Evolutionary conservation across 257 asterid species (phyloP).

Genomic region (Gardenia jasminoides): DNA sequence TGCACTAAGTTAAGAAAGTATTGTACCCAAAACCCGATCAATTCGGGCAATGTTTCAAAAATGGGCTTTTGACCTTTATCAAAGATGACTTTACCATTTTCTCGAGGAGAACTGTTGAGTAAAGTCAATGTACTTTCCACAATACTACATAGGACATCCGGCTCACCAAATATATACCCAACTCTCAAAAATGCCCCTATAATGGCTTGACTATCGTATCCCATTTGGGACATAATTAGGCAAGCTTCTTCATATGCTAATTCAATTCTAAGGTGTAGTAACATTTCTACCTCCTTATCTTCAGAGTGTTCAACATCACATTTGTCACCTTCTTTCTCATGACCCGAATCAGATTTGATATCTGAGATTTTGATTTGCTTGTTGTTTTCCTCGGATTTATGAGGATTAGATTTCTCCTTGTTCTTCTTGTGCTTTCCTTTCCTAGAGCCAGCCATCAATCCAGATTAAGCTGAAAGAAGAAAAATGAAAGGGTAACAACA

Average conservation of each 20-base stretch:
- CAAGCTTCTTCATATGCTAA: neutral
- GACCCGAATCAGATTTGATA: neutral
- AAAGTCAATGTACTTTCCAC: too few species aligned
- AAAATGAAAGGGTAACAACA: too few species aligned
- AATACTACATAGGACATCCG: too few species aligned
- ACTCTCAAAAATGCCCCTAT: too few species aligned
- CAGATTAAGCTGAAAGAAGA: neutral
- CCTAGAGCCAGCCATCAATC: neutral
- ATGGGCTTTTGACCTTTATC: neutral
- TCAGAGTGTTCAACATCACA: neutral
- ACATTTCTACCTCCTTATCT: neutral
- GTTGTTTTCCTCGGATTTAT: neutral
- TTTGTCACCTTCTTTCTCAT: neutral
- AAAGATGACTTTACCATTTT: neutral
- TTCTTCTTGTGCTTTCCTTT: slow-evolving; percentile 1
- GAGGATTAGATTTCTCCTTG: neutral
- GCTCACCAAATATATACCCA: too few species aligned
- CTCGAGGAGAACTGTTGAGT: neutral
- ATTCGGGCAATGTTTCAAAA: neutral
- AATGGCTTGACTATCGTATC: neutral
- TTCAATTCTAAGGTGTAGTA: too few species aligned
- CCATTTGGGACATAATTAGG: too few species aligned
- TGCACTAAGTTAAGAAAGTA: neutral
- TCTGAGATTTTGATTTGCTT: neutral
- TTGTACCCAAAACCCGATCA: neutral